phyloP scores from a whole-genome alignment of 768 basidiomycete species.

The Neoboletus subvelutipes region DNA sequence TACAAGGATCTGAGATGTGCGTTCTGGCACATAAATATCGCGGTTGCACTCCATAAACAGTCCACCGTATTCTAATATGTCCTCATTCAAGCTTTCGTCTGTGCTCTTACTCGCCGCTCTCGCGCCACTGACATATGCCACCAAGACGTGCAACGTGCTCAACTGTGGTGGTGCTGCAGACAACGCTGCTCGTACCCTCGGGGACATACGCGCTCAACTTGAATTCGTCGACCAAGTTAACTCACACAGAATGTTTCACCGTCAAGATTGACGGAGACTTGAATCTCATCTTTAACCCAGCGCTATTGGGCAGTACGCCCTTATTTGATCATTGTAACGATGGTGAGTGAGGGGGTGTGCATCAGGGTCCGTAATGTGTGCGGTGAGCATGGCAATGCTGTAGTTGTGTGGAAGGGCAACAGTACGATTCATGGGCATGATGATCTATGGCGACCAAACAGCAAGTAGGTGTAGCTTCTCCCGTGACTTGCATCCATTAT shows the following conservation, averaged over 20 bases:
- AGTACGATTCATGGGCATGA: conserved; percentile 11
- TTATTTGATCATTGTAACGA: background rate
- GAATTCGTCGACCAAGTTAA: background rate
- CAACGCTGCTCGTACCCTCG: conserved; percentile 1
- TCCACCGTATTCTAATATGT: background rate
- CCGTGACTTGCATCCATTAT: background rate
- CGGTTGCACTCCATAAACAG: background rate
- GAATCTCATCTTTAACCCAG: background rate
- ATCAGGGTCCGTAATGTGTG: background rate
- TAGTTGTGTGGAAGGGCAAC: conserved; percentile 4
- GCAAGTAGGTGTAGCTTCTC: background rate
- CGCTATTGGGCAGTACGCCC: background rate
- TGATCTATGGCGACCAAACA: background rate
- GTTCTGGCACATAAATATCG: too few species aligned
- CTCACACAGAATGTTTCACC: background rate
- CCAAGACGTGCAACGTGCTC: conserved; percentile 11
- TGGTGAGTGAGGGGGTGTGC: background rate
- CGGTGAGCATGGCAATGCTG: background rate
- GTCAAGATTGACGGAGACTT: conserved; percentile 4
- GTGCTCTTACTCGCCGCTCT: too few species aligned
- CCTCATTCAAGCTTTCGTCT: background rate
- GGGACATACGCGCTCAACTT: conserved; percentile 8
- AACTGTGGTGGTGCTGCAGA: conserved; percentile 10
- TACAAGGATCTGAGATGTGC: background rate
- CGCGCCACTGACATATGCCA: too few species aligned